These are phyloP conservation scores for Fusarium denticulatum DNA, from an alignment of 2,329 filamentous ascomycete genomes.

Conservation along the genomic window DNA sequence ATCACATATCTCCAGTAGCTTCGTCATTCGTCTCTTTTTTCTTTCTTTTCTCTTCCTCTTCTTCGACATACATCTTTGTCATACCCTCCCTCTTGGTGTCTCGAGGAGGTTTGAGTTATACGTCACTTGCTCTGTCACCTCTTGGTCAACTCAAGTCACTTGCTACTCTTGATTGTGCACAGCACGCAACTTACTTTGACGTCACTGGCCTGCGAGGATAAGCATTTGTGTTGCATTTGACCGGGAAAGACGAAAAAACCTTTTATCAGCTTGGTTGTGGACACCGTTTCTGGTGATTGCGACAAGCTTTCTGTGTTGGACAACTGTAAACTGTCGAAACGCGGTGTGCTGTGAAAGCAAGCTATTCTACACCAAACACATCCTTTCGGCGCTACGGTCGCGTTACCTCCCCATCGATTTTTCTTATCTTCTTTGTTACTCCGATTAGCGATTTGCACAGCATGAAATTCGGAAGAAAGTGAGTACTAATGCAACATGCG, in stretches of 20 bases:
- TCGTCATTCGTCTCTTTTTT: slow-evolving; percentile 1
- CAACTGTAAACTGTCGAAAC: slow-evolving; percentile 14
- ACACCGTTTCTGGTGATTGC: neutral
- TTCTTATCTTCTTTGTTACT: slow-evolving; percentile 11
- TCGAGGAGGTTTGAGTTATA: slow-evolving; percentile 12
- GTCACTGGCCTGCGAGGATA: slow-evolving; percentile 10
- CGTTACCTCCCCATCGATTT: neutral
- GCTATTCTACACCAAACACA: slow-evolving; percentile 2
- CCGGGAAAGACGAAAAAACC: neutral
- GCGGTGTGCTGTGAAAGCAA: slow-evolving; percentile 9
- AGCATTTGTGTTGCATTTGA: slow-evolving; percentile 14
- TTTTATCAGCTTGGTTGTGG: neutral
- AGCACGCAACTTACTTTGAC: slow-evolving; percentile 26
- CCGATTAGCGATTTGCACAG: slow-evolving; percentile 1
- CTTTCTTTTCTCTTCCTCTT: neutral
- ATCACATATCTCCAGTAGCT: slow-evolving; percentile 15
- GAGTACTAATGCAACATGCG: slow-evolving; percentile 43
- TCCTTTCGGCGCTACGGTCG: neutral
- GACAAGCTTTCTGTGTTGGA: slow-evolving; percentile 11
- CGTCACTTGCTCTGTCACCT: slow-evolving; percentile 6
- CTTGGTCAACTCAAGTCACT: slow-evolving; percentile 27
- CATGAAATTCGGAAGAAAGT: slow-evolving; percentile 74
- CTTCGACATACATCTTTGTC: neutral
- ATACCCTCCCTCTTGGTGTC: neutral
- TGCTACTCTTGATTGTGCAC: slow-evolving; percentile 28